These are phyloP conservation scores for Saccharomyces hybrid DNA, from an alignment of 1,139 yeast species.

Conservation along the genomic window DNA sequence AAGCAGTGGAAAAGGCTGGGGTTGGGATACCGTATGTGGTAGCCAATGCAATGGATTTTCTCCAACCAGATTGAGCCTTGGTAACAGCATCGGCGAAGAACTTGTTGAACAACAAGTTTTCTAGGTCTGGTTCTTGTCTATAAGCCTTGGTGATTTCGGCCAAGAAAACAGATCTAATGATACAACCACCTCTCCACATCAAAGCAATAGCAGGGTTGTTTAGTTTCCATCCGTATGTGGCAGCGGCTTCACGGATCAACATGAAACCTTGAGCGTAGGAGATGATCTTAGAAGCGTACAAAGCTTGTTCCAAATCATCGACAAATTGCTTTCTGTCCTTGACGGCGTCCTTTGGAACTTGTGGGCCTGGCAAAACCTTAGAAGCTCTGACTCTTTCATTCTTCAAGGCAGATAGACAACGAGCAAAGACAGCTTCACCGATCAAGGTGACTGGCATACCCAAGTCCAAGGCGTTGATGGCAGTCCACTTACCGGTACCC, in stretches of 20 bases:
- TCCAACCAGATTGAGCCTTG: conserved; percentile 95
- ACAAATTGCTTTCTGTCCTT: conserved; percentile 77
- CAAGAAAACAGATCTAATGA: conserved; percentile 95
- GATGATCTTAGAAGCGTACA: conserved; percentile 96
- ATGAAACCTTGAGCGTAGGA: conserved; percentile 99
- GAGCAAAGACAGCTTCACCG: conserved; percentile 97
- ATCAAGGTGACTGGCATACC: conserved; percentile 98
- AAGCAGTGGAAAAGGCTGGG: conserved; percentile 95
- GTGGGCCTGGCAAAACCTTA: conserved; percentile 69
- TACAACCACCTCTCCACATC: conserved; percentile 99
- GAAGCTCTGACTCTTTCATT: conserved; percentile 86
- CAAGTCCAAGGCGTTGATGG: conserved; percentile 91
- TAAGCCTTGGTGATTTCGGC: conserved; percentile 95
- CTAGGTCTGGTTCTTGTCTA: conserved; percentile 87
- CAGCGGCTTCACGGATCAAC: conserved; percentile 98
- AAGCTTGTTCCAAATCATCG: conserved; percentile 94
- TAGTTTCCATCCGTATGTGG: conserved; percentile 92
- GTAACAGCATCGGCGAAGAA: conserved; percentile 88
- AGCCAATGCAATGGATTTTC: conserved; percentile 74
- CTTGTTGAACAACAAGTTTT: conserved; percentile 90
- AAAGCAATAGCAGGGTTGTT: conserved; percentile 97
- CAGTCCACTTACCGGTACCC: conserved; percentile 99
- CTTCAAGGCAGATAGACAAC: conserved; percentile 92
- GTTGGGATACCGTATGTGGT: conserved; percentile 87
- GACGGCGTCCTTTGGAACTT: conserved; percentile 47